Conservation (phyloP, 176 grass and related monocot species). For the Neostapfia colusana region DNA sequence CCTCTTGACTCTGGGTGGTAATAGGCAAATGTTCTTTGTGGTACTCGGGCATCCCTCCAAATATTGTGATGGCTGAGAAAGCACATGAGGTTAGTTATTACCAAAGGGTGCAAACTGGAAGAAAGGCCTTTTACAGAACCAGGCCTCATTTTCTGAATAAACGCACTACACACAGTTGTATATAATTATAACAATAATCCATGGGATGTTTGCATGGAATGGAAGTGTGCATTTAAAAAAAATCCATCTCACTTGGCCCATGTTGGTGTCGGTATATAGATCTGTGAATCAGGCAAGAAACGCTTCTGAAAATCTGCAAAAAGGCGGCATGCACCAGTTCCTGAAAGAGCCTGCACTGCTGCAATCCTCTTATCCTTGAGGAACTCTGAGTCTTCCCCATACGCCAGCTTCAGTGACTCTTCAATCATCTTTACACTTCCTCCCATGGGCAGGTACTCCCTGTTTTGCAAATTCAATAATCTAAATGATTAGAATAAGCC, state of each 20-base stretch:
- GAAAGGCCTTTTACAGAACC: neutral
- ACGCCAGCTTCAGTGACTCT: slow-evolving; percentile 82
- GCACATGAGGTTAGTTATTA: slow-evolving; percentile 29
- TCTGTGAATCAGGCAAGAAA: slow-evolving; percentile 86
- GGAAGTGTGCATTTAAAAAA: neutral
- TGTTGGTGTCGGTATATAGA: slow-evolving; percentile 91
- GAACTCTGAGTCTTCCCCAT: slow-evolving; percentile 79
- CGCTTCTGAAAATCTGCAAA: slow-evolving; percentile 97
- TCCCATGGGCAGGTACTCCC: slow-evolving; percentile 98
- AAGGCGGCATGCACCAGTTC: slow-evolving; percentile 87
- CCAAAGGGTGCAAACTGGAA: neutral
- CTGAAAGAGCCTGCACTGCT: slow-evolving; percentile 85
- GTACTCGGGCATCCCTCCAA: slow-evolving; percentile 87
- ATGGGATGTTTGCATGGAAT: neutral
- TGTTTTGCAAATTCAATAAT: slow-evolving; percentile 19
- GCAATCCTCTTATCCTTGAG: slow-evolving; percentile 90
- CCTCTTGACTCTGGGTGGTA: slow-evolving; percentile 82
- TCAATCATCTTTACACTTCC: slow-evolving; percentile 89
- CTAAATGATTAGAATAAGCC: neutral
- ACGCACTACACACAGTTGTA: neutral
- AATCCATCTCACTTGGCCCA: slow-evolving; percentile 82
- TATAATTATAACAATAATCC: neutral
- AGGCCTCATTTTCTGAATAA: neutral
- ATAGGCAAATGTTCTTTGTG: slow-evolving; percentile 75
- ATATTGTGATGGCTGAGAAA: slow-evolving; percentile 92